Conservation (phyloP, 1,284 basidiomycete species). For the Puccinia novopanici region DNA sequence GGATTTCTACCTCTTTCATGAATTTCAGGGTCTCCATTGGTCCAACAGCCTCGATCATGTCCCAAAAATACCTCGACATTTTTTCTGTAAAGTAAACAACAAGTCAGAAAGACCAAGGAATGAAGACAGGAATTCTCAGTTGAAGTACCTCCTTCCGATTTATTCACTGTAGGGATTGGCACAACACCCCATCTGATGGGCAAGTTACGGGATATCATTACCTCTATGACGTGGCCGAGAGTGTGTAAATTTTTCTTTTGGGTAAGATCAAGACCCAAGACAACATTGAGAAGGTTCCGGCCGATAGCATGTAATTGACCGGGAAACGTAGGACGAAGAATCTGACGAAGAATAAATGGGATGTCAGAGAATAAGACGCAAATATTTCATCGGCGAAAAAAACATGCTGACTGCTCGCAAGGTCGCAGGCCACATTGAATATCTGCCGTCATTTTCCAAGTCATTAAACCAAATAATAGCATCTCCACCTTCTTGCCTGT, state of each 20-base stretch:
- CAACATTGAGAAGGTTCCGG: conserved; percentile 76
- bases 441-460: conserved; percentile 77
- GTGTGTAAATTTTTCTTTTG: conserved; percentile 67
- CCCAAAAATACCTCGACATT: conserved; percentile 42
- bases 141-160: conserved; percentile 63
- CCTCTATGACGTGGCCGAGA: conserved; percentile 67
- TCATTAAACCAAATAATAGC: conserved; percentile 86
- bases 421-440: conserved; percentile 64
- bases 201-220: conserved; percentile 71
- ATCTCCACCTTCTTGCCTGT: conserved; percentile 74
- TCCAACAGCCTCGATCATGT: conserved; percentile 19
- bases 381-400: conserved; percentile 39
- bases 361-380: background rate
- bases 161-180: conserved; percentile 65
- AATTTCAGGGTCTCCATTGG: conserved; percentile 36
- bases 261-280: conserved; percentile 77
- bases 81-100: conserved; percentile 10
- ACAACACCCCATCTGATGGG: conserved; percentile 82
- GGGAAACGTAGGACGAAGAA: conserved; percentile 71
- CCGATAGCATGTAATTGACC: conserved; percentile 74
- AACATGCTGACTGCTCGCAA: conserved; percentile 63
- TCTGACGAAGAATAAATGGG: conserved; percentile 60
- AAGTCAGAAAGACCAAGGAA: background rate
- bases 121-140: background rate
- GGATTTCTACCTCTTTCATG: conserved; percentile 33